These are phyloP conservation scores for Rhazya stricta DNA, from an alignment of 257 asterid species.

Conservation along the genomic window DNA sequence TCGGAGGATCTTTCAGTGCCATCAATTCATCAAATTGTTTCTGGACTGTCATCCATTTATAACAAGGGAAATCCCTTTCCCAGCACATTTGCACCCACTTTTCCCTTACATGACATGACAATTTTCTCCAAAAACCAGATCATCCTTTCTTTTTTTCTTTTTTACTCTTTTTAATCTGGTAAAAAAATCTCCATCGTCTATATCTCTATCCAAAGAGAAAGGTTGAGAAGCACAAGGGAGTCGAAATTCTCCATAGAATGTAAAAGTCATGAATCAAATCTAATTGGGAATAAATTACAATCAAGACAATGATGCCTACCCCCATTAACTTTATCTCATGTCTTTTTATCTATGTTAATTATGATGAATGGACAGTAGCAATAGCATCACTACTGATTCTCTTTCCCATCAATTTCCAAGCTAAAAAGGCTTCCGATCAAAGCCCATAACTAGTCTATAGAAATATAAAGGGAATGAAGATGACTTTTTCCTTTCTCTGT, in stretches of 20 bases:
- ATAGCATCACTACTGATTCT: slow-evolving; percentile 21
- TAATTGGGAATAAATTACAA: slow-evolving; percentile 40
- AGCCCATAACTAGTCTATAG: slow-evolving; percentile 18
- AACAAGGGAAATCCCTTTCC: slow-evolving; percentile 25
- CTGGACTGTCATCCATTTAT: slow-evolving; percentile 62
- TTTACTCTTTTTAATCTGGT: background rate
- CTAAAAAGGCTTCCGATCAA: slow-evolving; percentile 33
- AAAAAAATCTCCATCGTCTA: background rate
- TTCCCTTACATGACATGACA: slow-evolving; percentile 48
- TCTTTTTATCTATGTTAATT: slow-evolving; percentile 12
- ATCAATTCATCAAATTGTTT: slow-evolving; percentile 39
- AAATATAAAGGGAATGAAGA: slow-evolving; percentile 22
- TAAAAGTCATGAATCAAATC: slow-evolving; percentile 31
- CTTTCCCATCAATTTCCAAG: slow-evolving; percentile 39
- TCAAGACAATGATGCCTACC: slow-evolving; percentile 49
- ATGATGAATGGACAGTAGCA: slow-evolving; percentile 22
- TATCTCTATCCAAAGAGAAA: no score
- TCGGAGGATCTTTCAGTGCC: slow-evolving; percentile 39
- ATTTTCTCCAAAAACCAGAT: slow-evolving; percentile 24
- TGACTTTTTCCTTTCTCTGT: slow-evolving; percentile 9
- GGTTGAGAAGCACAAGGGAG: no score
- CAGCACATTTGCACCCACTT: slow-evolving; percentile 44
- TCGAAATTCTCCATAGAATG: no score
- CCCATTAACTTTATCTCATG: slow-evolving; percentile 39
- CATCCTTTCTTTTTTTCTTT: slow-evolving; percentile 20